Conservation (phyloP, 805 yeast genomes). For the Saturnispora silvae region DNA sequence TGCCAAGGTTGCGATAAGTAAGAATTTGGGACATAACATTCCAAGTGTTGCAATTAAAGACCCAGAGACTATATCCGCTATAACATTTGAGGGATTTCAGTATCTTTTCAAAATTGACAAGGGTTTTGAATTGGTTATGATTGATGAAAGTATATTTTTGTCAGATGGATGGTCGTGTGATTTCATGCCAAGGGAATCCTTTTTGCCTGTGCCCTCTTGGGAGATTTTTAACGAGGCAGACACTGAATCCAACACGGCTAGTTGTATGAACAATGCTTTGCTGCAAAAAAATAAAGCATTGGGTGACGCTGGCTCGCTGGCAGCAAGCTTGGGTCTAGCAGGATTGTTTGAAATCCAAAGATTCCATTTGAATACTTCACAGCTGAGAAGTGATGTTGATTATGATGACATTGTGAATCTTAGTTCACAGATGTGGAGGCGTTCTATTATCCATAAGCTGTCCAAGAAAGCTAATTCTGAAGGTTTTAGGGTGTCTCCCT, state of each 20-base stretch:
- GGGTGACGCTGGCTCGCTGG: background rate
- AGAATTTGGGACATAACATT: constrained; percentile 41
- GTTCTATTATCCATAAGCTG: no score
- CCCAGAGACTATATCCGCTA: background rate
- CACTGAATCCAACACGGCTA: background rate
- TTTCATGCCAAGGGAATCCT: constrained; percentile 1
- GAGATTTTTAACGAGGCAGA: no score
- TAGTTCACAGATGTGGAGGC: no score
- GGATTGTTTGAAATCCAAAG: constrained; percentile 2
- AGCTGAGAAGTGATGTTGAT: no score
- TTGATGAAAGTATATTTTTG: background rate
- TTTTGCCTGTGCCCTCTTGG: constrained; percentile 2
- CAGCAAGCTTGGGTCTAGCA: constrained; percentile 4
- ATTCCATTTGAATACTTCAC: no score
- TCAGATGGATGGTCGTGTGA: constrained; percentile 6
- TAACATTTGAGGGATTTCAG: constrained; percentile 6
- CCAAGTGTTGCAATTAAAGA: constrained; percentile 27
- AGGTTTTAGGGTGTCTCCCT: no score
- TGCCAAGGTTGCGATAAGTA: constrained; percentile 18
- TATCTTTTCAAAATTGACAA: constrained; percentile 6
- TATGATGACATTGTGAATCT: no score
- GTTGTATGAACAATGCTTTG: background rate
- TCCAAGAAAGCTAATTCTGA: no score
- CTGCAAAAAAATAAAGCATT: constrained; percentile 4
- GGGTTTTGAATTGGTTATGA: background rate